These are phyloP conservation scores for Discostella stelligeroides DNA, from an alignment of 108 stramenopile genomes.

Conservation along the genomic window DNA sequence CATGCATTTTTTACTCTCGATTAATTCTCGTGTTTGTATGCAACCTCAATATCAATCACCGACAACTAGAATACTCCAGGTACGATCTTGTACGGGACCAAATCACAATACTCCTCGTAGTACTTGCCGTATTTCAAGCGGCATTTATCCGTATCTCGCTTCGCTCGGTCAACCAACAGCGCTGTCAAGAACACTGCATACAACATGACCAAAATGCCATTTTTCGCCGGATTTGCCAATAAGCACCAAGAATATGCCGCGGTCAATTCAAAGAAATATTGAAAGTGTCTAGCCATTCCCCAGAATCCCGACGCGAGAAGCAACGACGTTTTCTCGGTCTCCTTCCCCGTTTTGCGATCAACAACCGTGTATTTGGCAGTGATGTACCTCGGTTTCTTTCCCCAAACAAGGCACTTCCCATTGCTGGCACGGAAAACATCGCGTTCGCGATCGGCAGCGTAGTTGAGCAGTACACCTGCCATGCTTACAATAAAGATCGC, in stretches of 20 bases:
- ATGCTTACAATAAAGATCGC: slow-evolving; percentile 75
- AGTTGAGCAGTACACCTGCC: slow-evolving; percentile 87
- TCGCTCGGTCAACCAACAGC: slow-evolving; percentile 95
- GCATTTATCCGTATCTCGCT: slow-evolving; percentile 95
- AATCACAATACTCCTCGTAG: slow-evolving; percentile 93
- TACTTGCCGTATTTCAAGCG: slow-evolving; percentile 94
- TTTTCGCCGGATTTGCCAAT: slow-evolving; percentile 69
- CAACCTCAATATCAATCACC: background rate
- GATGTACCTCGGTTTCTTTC: slow-evolving; percentile 84
- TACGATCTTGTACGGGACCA: slow-evolving; percentile 89
- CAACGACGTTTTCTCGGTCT: slow-evolving; percentile 65
- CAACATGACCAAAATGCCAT: slow-evolving; percentile 79
- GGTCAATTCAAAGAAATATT: slow-evolving; percentile 94
- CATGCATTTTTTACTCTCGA: too few relatives aligned
- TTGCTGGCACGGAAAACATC: slow-evolving; percentile 88
- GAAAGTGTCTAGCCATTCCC: slow-evolving; percentile 96
- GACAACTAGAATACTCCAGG: slow-evolving; percentile 62
- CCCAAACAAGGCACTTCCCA: slow-evolving; percentile 90
- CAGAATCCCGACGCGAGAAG: slow-evolving; percentile 89
- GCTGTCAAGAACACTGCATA: slow-evolving; percentile 93
- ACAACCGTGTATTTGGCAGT: slow-evolving; percentile 86
- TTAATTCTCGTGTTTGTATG: too few relatives aligned
- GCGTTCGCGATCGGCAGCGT: slow-evolving; percentile 96
- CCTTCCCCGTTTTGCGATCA: slow-evolving; percentile 60
- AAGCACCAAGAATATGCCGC: slow-evolving; percentile 93